Evolutionary conservation across 306 rosid species (phyloP).

Genomic region (Mimosa pudica): DNA sequence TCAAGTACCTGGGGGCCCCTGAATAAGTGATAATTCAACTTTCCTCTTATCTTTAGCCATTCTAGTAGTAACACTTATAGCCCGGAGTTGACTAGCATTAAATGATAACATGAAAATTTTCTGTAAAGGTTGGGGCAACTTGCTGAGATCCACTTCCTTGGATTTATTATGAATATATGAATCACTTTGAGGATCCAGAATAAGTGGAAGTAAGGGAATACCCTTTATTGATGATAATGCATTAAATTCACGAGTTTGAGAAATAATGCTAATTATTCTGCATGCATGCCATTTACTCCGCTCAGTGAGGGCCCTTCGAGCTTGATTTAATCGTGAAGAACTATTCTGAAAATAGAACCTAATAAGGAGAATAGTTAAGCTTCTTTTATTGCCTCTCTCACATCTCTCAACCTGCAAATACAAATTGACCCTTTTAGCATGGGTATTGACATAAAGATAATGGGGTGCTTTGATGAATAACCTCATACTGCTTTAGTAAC

Average conservation of each 20-base stretch:
- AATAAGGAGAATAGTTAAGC: constrained; percentile 61
- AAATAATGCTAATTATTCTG: constrained; percentile 84
- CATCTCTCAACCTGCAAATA: constrained; percentile 94
- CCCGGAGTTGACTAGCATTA: constrained; percentile 85
- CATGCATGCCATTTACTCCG: constrained; percentile 95
- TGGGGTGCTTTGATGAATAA: constrained; percentile 17
- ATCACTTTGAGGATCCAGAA: constrained; percentile 62
- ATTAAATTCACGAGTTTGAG: constrained; percentile 94
- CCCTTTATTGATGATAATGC: constrained; percentile 81
- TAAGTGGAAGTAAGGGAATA: constrained; percentile 77
- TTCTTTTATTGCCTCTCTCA: constrained; percentile 79
- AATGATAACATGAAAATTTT: constrained; percentile 70
- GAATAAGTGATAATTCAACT: constrained; percentile 80
- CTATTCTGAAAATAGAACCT: constrained; percentile 89
- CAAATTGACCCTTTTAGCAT: constrained; percentile 39
- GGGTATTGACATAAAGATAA: constrained; percentile 15
- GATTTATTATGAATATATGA: constrained; percentile 43
- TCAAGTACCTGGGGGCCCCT: constrained; percentile 96
- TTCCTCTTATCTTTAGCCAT: constrained; percentile 48
- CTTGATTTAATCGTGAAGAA: constrained; percentile 79
- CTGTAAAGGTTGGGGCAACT: constrained; percentile 77
- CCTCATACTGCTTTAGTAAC: constrained; percentile 13
- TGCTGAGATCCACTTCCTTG: constrained; percentile 60
- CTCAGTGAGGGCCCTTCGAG: constrained; percentile 84
- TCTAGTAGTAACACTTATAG: constrained; percentile 69